A percentile compares a stretch with the other conserved stretches of the same genome.
These are phyloP conservation scores for Amanita phalloides DNA, from an alignment of 768 basidiomycete genomes.

Conservation along the genomic window DNA sequence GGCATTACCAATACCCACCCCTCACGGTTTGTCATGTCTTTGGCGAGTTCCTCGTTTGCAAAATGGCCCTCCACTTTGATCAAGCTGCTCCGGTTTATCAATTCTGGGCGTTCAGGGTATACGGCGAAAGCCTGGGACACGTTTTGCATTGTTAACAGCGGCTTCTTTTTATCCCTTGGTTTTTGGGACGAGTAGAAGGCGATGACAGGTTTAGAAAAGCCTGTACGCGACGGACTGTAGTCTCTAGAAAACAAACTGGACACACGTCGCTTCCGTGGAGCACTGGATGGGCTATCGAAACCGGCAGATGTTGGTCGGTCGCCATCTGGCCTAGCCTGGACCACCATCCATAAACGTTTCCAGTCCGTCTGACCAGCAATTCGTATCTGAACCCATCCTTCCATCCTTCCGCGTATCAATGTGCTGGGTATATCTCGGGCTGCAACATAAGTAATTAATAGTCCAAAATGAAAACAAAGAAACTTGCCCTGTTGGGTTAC, in stretches of 20 bases:
- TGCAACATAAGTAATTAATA: conserved; percentile 11
- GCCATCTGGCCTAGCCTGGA: conserved; percentile 36
- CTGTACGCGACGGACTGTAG: conserved; percentile 14
- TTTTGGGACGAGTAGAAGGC: conserved; percentile 54
- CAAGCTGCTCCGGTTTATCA: conserved; percentile 81
- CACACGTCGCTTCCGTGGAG: conserved; percentile 42
- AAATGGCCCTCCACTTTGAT: conserved; percentile 87
- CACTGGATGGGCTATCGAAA: conserved; percentile 13
- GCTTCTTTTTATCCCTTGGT: conserved; percentile 63
- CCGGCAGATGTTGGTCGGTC: conserved; percentile 14
- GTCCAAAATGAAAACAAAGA: conserved; percentile 2
- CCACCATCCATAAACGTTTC: conserved; percentile 83
- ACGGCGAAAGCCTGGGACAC: conserved; percentile 88
- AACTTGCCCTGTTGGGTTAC: conserved; percentile 45
- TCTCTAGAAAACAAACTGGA: conserved; percentile 57
- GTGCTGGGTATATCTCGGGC: conserved; percentile 48
- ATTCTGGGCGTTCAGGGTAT: conserved; percentile 89
- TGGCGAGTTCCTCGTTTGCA: conserved; percentile 65
- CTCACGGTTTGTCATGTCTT: conserved; percentile 54
- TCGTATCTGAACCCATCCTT: conserved; percentile 86
- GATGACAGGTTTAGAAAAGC: conserved; percentile 29
- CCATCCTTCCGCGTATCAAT: conserved; percentile 63
- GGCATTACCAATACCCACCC: conserved; percentile 92
- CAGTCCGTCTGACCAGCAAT: conserved; percentile 97
- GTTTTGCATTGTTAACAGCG: conserved; percentile 56